Evolutionary conservation across 176 grass and related monocot species (phyloP), one percentile per base, ranked within the genome.

Genomic region (Rhynchospora tenuis): DNA sequence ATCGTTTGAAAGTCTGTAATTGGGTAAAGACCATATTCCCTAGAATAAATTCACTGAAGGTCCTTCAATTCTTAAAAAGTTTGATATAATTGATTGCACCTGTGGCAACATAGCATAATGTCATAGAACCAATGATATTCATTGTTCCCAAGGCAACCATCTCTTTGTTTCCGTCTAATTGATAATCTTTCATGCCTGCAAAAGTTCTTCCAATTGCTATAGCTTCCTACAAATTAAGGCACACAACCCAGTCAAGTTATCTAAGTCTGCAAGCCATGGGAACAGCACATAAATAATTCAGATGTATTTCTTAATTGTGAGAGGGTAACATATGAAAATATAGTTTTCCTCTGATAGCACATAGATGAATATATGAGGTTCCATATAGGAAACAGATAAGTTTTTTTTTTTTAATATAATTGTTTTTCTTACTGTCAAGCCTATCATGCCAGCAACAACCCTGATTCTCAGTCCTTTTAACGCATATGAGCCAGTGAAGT

Each of bases 201-300:
- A 99, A 99, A 7, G 96, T 99, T 88, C 96, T 99, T 83, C 96
- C 96, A 58, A 99, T 99, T 9, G 96, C 96, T 38, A 99, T 85
- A 13, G 96, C 96, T 86, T 99, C 96, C 91, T 99, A 83, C 80
- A 61, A 83, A n/a, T n/a, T n/a, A n/a, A 70, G 64, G 16, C 76
- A 83, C 19, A 70, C 16, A 17, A 23, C 26, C 68, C 55, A 45
- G 33, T 22, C 61, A 61, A 43, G 13, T 62, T 80, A 80, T 33
- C 17, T 19, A 61, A 62, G 9, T 79, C 38, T 33, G 11, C 23
- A 75, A 75, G 20, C 47, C 15, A 9, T 46, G 46, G 9, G 22
- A 54, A 26, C 47, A 75, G 9, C 22, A 52, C 20, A 29, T 54
- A 27, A 54, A 75, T 3, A 75, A 17, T 26, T 24, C 0, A 9